Base-by-base conservation (phyloP, 441 rosid genomes). In the Melastoma candidum region DNA sequence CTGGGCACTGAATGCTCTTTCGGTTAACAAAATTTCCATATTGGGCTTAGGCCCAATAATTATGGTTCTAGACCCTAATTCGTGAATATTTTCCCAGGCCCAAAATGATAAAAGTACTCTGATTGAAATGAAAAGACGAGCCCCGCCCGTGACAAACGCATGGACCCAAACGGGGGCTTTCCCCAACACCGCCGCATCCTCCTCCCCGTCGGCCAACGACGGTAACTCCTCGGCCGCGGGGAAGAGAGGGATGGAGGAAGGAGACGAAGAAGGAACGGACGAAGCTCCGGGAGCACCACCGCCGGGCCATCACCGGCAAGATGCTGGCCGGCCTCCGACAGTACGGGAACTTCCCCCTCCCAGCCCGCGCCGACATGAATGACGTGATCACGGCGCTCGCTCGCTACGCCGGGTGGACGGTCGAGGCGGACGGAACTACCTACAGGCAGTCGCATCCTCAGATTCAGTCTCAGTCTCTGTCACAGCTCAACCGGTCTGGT, bases 311-410 rank as follows among this genome's bases (percentile, higher is more conserved):
- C 70, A 83, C 92, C 22, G 80, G 92, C 72, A 74, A 87, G 54
- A 83, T 83, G 87, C 81, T 83, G 44, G 81, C 87, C 13, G 87
- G 92, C 2, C 68, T 83, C 53, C 80, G 92, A 64, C 92, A 81
- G 60, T 78, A 78, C 53, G 92, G 87, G 8, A 81, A 83, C 55
- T 83, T 83, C 43, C 83, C 87, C 36, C 81, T 83, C 7, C 92
- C 87, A 24, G 92, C 87, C 25, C 92, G 92, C 56, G 92, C 87
- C 13, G 92, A 83, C 75, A 83, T 81, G 92, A 83, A 83, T 72
- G 92, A 83, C 51, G 92, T 83, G 29, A 75, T 83, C 24, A 87
- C 87, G 14, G 87, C 92, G 14, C 73, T 83, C 39, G 92, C 87
- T 26, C 92, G 92, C 49, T 87, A 83, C 66, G 85, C 87, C 53